phyloP scores from a whole-genome alignment of 2,329 filamentous ascomycete species.

The Diaporthe amygdali region DNA sequence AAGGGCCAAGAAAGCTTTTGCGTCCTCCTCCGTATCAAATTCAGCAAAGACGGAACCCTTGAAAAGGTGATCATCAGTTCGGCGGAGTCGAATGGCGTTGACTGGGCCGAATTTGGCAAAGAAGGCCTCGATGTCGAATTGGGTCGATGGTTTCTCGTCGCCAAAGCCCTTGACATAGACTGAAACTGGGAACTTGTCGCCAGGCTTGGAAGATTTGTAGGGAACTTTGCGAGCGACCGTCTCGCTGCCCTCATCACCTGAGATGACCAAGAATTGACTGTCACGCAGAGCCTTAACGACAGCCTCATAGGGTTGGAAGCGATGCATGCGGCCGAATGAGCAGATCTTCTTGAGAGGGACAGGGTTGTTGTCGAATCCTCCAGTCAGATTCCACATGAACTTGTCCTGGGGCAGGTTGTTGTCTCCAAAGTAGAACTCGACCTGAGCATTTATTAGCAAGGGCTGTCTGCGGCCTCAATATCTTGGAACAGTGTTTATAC shows the following conservation, averaged over 20 bases:
- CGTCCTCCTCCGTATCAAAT: constrained; percentile 79
- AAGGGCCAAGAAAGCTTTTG: constrained; percentile 78
- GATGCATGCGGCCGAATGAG: constrained; percentile 94
- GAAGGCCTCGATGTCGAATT: constrained; percentile 94
- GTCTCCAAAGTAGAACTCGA: constrained; percentile 96
- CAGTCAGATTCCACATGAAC: constrained; percentile 80
- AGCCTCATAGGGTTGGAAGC: constrained; percentile 86
- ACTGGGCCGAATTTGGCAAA: constrained; percentile 81
- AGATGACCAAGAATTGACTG: constrained; percentile 74
- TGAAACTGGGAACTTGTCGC: constrained; percentile 72
- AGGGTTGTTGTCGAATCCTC: constrained; percentile 80
- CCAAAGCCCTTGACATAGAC: constrained; percentile 97
- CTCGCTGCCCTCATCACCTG: constrained; percentile 76
- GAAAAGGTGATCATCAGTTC: constrained; percentile 74
- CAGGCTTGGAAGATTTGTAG: constrained; percentile 62
- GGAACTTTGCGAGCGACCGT: constrained; percentile 78
- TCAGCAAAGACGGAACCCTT: constrained; percentile 98
- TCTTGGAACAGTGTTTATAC: constrained; percentile 48
- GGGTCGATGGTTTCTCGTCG: constrained; percentile 79
- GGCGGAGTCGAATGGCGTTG: constrained; percentile 86
- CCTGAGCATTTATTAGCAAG: constrained; percentile 54
- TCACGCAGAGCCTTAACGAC: constrained; percentile 84
- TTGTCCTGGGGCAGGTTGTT: constrained; percentile 89
- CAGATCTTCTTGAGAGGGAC: constrained; percentile 79
- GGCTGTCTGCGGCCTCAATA: neutral